Evolutionary conservation across 805 yeast species (phyloP).

Genomic region (Ascoidea tarda): DNA sequence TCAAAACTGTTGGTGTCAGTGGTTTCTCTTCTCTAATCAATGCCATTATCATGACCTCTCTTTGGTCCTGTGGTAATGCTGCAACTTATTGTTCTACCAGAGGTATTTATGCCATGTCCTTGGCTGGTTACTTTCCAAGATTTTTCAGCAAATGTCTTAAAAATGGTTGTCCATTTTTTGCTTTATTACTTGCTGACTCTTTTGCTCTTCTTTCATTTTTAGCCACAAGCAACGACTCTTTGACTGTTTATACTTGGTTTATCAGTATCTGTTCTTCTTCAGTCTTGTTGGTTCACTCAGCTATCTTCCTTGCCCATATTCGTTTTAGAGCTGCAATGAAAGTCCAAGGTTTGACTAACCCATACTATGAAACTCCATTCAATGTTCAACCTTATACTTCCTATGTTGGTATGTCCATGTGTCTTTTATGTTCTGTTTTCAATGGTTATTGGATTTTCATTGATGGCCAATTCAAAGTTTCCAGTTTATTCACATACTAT

Average conservation of each 20-base stretch:
- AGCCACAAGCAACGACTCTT: slow-evolving; percentile 32
- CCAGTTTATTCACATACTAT: slow-evolving; percentile 29
- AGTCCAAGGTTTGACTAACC: slow-evolving; percentile 17
- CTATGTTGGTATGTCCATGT: slow-evolving; percentile 14
- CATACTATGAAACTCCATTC: not conserved
- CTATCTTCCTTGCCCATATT: slow-evolving; percentile 34
- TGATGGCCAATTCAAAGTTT: slow-evolving; percentile 22
- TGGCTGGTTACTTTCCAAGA: slow-evolving; percentile 49
- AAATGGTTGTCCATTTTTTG: slow-evolving; percentile 65
- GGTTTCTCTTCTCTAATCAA: slow-evolving; percentile 62
- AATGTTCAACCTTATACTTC: slow-evolving; percentile 18
- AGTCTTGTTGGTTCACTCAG: slow-evolving; percentile 34
- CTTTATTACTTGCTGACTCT: slow-evolving; percentile 36
- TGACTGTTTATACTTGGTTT: slow-evolving; percentile 40
- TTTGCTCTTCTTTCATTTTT: slow-evolving; percentile 46
- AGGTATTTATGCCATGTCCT: slow-evolving; percentile 52
- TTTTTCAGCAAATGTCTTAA: slow-evolving; percentile 58
- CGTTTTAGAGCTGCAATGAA: slow-evolving; percentile 43
- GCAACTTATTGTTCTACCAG: slow-evolving; percentile 60
- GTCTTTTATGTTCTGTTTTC: slow-evolving; percentile 11
- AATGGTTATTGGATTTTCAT: slow-evolving; percentile 23
- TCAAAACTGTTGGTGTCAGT: slow-evolving; percentile 46
- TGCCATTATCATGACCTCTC: slow-evolving; percentile 54
- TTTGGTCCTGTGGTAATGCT: slow-evolving; percentile 61
- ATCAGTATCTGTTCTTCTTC: slow-evolving; percentile 38